phyloP scores from a whole-genome alignment of 345 rosid genomes.

The Citrus hindsii region DNA sequence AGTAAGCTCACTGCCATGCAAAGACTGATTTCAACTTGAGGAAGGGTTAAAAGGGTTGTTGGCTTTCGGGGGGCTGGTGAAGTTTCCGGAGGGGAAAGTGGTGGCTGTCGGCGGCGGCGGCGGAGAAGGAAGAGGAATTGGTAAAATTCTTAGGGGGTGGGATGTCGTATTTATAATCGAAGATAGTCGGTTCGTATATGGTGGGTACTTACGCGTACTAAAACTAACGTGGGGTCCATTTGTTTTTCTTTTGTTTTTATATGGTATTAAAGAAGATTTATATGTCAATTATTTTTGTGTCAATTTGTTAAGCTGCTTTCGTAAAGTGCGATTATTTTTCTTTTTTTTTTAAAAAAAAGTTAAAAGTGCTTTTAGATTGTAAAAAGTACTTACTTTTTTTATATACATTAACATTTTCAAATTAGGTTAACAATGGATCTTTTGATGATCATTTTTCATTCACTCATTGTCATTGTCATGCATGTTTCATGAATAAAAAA shows the following conservation, averaged over 20 bases:
- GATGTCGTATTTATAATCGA: neutral
- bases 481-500: too few species aligned
- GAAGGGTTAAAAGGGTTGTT: neutral
- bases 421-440: too few species aligned
- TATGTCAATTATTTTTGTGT: neutral
- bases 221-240: slow-evolving; percentile 9
- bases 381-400: too few species aligned
- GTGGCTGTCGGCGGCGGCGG: neutral
- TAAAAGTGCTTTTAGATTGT: too few species aligned
- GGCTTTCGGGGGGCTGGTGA: neutral
- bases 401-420: too few species aligned
- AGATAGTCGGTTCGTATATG: neutral
- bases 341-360: neutral
- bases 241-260: neutral
- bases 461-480: too few species aligned
- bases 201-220: slow-evolving; percentile 5
- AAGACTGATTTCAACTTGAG: neutral
- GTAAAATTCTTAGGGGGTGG: neutral
- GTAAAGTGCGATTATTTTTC: too few species aligned
- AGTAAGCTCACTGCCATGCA: slow-evolving; percentile 78
- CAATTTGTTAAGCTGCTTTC: neutral
- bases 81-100: neutral
- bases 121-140: neutral
- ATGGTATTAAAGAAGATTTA: neutral
- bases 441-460: too few species aligned